Base-by-base conservation (phyloP, 2,329 filamentous ascomycete genomes). In the Endocalyx cinctus region DNA sequence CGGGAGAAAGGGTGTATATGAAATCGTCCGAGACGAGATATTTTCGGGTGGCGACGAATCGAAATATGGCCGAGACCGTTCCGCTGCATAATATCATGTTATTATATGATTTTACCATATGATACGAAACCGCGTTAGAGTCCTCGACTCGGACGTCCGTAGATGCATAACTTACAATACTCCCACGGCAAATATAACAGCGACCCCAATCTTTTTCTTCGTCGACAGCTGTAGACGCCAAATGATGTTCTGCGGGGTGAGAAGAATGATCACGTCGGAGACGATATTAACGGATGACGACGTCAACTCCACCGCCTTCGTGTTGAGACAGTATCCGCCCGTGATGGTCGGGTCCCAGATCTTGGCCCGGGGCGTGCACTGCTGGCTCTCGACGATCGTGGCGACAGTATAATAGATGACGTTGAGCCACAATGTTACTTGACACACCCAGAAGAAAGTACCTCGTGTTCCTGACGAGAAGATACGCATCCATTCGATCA, bases 261-360 rank as follows among this genome's bases (percentile, higher is more conserved):
- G n/a, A 3, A 43, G 22, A 12, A 45, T 41, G 10, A 37, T 13
- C 4, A 45, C 11, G 25, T 45, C 37, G 4, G 31, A 41, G 5
- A 31, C 13, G 7, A 50, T 36, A 28, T 48, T 41, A 17, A 50
- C 31, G 5, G 33, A 20, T 6, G 38, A 44, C 14, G 39, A 38
- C 4, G 41, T 35, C 10, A 46, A 35, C 30, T 48, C 37, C 6
- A 46, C 25, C 4, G 14, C 13, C 12, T 32, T 41, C 6, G 32
- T 33, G 27, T 45, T 34, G 16, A 46, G 31, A 18, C 46, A 48
- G 13, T 29, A 32, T 6, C 41, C 41, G 2, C 41, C 41, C 2
- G 40, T 17, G 7, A 45, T 18, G 2, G 41, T 45, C 13, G 41
- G 36, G 26, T 48, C 38, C 42, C 43, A 49, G 5, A 39, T 47